Conservation (phyloP, 140 eudicot genomes). For the Cichorium intybus region DNA sequence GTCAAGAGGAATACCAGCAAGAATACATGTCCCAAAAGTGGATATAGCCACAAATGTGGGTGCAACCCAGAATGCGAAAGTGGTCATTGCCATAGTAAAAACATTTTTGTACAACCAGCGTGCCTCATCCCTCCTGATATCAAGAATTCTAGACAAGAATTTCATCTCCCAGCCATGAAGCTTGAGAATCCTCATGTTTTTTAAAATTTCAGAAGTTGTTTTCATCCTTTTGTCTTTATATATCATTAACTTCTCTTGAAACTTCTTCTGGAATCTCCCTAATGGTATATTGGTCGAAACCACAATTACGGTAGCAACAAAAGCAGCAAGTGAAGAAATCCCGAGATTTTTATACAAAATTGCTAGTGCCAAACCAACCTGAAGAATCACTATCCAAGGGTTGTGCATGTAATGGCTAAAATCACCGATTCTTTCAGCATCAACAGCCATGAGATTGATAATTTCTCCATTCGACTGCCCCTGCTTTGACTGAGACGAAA, state of each 20-base stretch:
- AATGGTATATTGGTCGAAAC: conserved; percentile 45
- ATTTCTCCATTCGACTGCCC: conserved; percentile 52
- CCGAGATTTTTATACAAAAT: conserved; percentile 52
- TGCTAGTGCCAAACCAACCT: conserved; percentile 45
- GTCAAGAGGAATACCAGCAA: conserved; percentile 58
- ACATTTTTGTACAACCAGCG: conserved; percentile 47
- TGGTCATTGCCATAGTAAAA: conserved; percentile 31
- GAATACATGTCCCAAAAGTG: conserved; percentile 62
- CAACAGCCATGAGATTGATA: conserved; percentile 58
- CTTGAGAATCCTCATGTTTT: conserved; percentile 76
- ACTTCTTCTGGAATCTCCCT: conserved; percentile 42
- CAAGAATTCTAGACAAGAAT: conserved; percentile 50
- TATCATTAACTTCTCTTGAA: conserved; percentile 55
- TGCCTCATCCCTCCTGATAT: conserved; percentile 42
- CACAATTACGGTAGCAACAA: conserved; percentile 39
- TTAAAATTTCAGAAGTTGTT: conserved; percentile 47
- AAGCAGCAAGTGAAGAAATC: conserved; percentile 47
- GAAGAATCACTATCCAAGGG: conserved; percentile 48
- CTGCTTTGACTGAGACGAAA: conserved; percentile 36
- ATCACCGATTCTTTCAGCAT: conserved; percentile 56
- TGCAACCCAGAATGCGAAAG: conserved; percentile 55
- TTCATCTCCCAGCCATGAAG: conserved; percentile 88
- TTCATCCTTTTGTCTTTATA: conserved; percentile 71
- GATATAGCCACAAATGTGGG: conserved; percentile 56
- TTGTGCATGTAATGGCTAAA: conserved; percentile 52